Evolutionary conservation across 768 basidiomycete species (phyloP), one percentile per base, ranked within the genome.

Genomic region (Galerina marginata): DNA sequence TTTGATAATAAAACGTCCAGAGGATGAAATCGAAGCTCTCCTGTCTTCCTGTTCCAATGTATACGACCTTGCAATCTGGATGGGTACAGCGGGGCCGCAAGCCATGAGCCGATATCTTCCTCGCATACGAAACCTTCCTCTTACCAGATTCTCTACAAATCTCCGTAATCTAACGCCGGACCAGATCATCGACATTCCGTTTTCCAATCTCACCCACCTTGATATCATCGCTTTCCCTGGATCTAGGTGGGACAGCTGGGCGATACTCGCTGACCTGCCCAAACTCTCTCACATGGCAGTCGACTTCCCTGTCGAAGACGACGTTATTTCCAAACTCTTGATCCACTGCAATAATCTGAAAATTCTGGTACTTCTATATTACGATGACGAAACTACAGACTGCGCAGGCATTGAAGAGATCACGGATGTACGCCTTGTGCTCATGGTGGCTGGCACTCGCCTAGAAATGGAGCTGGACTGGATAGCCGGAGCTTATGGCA

Each of bases 171-270:
- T 56, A n/a, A 3, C 15, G 11, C 45, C 40, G 1, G 44, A 56
- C 6, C 10, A 46, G 9, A 23, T 42, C 14, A 26, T 42, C 4
- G 7, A 12, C 23, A 42, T 40, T 4, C 37, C 43, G 6, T 59
- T 59, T 37, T 25, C 14, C 7, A 51, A 59, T 25, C 39, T 59
- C 23, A 53, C 49, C 9, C 51, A 59, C 25, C 40, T 53, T 25
- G 50, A 53, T 9, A 39, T 59, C 20, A 20, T 44, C 9, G 10
- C 15, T 37, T 9, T 51, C 7, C 16, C 20, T 2, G 16, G 9
- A 12, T 12, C 16, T 9, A 1, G 6, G 6, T 58, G 57, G 57
- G 14, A 43, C 3, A 14, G 16, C 3, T 59, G 50, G 51, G 20
- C 10, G 3, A 5, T 29, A 4, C 50, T 59, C 0, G 25, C 50